Evolutionary conservation across 2,329 filamentous ascomycete species (phyloP).

Genomic region (Cladosporium velox): DNA sequence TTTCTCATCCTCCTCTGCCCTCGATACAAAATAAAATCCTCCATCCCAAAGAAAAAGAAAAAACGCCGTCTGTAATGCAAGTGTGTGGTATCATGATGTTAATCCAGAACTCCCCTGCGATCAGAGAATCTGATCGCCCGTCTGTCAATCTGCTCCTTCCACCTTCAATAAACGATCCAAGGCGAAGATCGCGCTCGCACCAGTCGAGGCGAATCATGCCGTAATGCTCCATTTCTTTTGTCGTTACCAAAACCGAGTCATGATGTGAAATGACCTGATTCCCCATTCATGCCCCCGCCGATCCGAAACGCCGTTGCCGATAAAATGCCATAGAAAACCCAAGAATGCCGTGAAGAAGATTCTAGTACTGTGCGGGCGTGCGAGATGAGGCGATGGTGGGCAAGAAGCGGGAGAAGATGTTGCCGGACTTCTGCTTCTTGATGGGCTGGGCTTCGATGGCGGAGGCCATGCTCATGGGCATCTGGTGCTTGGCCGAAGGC

Average conservation of each 20-base stretch:
- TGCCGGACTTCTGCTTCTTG: slow-evolving; percentile 41
- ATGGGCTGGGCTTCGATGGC: slow-evolving; percentile 35
- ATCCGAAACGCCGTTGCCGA: slow-evolving; percentile 3
- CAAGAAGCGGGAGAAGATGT: slow-evolving; percentile 42
- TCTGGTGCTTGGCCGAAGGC: slow-evolving; percentile 33
- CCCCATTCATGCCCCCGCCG: not conserved
- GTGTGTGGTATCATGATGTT: slow-evolving; percentile 11
- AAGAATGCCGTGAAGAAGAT: not conserved
- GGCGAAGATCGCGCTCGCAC: slow-evolving; percentile 5
- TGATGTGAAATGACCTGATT: not conserved
- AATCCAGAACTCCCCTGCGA: slow-evolving; percentile 1
- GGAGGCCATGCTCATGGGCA: slow-evolving; percentile 28
- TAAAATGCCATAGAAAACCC: not conserved
- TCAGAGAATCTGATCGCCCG: not conserved
- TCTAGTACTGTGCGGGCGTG: slow-evolving; percentile 17
- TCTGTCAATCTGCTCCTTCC: not conserved
- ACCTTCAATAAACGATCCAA: not conserved
- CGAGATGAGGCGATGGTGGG: slow-evolving; percentile 31
- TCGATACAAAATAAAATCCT: not conserved
- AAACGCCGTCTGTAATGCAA: slow-evolving; percentile 14
- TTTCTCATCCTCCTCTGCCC: not conserved
- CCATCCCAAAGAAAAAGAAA: not conserved
- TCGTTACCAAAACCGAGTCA: not conserved
- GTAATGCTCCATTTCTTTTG: not conserved
- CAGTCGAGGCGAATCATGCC: slow-evolving; percentile 6